Percentiles rank a stretch among this genome's conserved stretches.
phyloP scores from a whole-genome alignment of 2,329 filamentous ascomycete genomes.

The Acephala macrosclerotiorum region DNA sequence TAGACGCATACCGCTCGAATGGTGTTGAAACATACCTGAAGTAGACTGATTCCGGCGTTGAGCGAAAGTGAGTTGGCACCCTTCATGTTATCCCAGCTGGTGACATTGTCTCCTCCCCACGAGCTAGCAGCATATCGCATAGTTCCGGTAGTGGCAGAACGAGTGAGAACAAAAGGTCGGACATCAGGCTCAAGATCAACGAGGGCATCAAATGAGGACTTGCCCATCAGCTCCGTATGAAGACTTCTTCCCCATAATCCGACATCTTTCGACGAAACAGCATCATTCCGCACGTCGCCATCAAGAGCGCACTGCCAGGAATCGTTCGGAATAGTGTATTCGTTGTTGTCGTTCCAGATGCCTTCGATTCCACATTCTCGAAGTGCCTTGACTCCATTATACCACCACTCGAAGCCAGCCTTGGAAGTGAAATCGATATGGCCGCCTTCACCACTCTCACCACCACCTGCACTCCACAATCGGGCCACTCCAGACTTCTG shows the following conservation, averaged over 20 bases:
- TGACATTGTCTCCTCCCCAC: conserved; percentile 79
- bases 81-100: conserved; percentile 76
- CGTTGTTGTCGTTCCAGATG: conserved; percentile 84
- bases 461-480: conserved; percentile 77
- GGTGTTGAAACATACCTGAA: conserved; percentile 57
- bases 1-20: conserved; percentile 5
- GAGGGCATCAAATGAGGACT: conserved; percentile 73
- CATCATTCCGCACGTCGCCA: conserved; percentile 35
- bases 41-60: conserved; percentile 71
- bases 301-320: conserved; percentile 67
- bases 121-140: conserved; percentile 74
- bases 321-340: conserved; percentile 73
- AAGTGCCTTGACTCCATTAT: conserved; percentile 68
- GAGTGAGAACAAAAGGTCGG: conserved; percentile 73
- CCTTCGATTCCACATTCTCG: conserved; percentile 71
- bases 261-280: conserved; percentile 54
- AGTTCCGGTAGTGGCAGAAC: conserved; percentile 74
- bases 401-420: conserved; percentile 75
- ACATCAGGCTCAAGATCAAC: conserved; percentile 62
- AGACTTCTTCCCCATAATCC: conserved; percentile 75
- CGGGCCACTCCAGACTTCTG: conserved; percentile 62
- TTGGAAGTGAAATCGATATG: conserved; percentile 78
- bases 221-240: conserved; percentile 75
- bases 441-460: conserved; percentile 72
- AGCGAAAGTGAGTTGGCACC: conserved; percentile 74